Base-by-base conservation (phyloP, 2,329 filamentous ascomycete species). In the Trichoderma semiorbis region DNA sequence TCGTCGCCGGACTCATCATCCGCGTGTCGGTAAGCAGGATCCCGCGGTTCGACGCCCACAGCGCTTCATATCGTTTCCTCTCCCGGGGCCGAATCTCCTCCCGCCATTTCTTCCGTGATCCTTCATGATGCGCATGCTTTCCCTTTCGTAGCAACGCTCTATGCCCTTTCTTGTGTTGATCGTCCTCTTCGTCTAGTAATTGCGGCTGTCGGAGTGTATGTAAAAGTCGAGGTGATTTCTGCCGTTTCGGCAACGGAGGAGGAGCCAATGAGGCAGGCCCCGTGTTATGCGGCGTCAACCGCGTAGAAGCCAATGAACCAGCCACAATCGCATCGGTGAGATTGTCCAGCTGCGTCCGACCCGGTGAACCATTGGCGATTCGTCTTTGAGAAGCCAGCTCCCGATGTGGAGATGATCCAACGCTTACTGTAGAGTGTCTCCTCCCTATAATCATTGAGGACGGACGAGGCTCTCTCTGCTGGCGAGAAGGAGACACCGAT, bases 31-130 rank as follows among this genome's bases (percentile, higher is more conserved):
- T 76, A 2, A 87, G 78, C 10, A 88, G 81, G 0, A 89, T 72
- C 0, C 93, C 93, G 63, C 90, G 89, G 76, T 96, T 96, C 55
- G 92, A 93, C 1, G 93, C 93, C 92, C 93, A 96, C 1, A 96
- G 88, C 3, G 92, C 93, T 79, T 95, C 93, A 79, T 96, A 96
- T 1, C 93, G 87, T 77, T 92, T 92, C n/a, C 92, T 85, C 78
- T 96, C 92, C 6, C 89, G 84, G 62, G 89, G 86, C 0, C 91
- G 93, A 55, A 96, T 88, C 73, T 89, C 86, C 75, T 95, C 92
- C 55, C 92, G 88, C 93, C 93, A 96, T 7, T 92, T 88, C 77
- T 89, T 91, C 21, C 93, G 87, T 5, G 91, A 87, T 0, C 91
- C 93, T 78, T 95, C 93, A 76, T 93, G 90, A 77, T 96, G 93